Conservation (phyloP, 2,329 filamentous ascomycete species). For the Phaeoacremonium minimum region DNA sequence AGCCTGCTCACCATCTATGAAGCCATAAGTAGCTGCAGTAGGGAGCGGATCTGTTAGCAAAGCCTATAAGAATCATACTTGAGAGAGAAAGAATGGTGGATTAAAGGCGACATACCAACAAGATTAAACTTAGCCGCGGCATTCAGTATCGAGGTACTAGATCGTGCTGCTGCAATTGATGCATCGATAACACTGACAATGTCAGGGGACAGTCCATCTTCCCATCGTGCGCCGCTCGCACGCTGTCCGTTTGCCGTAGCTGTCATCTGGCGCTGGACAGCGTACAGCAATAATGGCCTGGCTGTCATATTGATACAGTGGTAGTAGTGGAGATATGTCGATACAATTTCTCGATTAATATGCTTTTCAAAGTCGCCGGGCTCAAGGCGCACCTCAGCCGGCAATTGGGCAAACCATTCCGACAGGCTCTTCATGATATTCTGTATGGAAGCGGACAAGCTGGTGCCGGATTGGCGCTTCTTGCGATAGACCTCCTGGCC, state of each 20-base stretch:
- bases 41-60: not conserved
- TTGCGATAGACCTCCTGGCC: conserved; percentile 35
- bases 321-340: conserved; percentile 44
- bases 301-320: conserved; percentile 49
- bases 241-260: conserved; percentile 19
- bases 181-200: conserved; percentile 42
- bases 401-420: conserved; percentile 38
- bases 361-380: conserved; percentile 29
- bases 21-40: conserved; percentile 41
- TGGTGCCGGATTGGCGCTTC: conserved; percentile 34
- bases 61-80: not conserved
- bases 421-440: conserved; percentile 41
- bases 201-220: conserved; percentile 35
- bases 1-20: conserved; percentile 47
- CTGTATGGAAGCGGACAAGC: conserved; percentile 39
- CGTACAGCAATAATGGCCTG: conserved; percentile 40
- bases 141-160: conserved; percentile 37
- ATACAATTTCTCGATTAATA: conserved; percentile 40
- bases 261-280: conserved; percentile 37
- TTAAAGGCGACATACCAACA: conserved; percentile 31
- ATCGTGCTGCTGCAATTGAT: conserved; percentile 40
- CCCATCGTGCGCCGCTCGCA: conserved; percentile 25
- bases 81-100: no score
- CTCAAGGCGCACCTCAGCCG: conserved; percentile 37
- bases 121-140: conserved; percentile 38